A percentile compares a stretch with the other conserved stretches of the same genome.
Conservation (phyloP, 2,329 filamentous ascomycete species). For the Fusarium pseudonygamai region DNA sequence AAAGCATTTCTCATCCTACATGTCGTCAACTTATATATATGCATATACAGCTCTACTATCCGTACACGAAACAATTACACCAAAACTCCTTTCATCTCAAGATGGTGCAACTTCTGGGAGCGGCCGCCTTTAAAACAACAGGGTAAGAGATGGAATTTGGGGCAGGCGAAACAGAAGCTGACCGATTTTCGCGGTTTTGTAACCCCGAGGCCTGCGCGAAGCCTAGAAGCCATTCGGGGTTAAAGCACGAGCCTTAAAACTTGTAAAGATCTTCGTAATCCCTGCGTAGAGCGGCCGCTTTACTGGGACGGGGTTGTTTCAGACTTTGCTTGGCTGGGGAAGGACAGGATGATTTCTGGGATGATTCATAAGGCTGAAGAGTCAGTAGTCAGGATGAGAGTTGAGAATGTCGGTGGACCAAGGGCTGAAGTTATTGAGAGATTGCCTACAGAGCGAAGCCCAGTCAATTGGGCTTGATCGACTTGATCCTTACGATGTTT, state of each 20-base stretch:
- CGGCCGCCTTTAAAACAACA: conserved; percentile 29
- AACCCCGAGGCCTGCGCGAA: not conserved
- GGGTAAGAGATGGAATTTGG: not conserved
- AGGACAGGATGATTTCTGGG: not conserved
- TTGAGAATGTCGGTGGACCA: not conserved
- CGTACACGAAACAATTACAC: not conserved
- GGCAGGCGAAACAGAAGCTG: conserved; percentile 30
- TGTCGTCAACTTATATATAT: conserved; percentile 3
- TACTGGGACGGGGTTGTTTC: conserved; percentile 16
- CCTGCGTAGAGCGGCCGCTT: conserved; percentile 23
- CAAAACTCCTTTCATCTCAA: conserved; percentile 37
- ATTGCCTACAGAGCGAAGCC: not conserved
- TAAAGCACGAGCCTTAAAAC: not conserved
- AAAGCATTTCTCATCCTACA: not conserved
- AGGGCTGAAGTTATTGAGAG: not conserved
- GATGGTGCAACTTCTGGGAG: conserved; percentile 16
- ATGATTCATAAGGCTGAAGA: not conserved
- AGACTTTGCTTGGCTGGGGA: not conserved
- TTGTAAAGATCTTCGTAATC: conserved; percentile 25
- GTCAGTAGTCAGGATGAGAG: rapidly evolving
- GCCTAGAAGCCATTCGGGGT: conserved; percentile 13
- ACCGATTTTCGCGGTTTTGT: not conserved
- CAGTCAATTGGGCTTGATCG: not conserved
- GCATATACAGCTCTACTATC: not conserved
- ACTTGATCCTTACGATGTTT: not conserved